Conservation (phyloP, 176 grass and related monocot species). For the Pontederia paniculata region DNA sequence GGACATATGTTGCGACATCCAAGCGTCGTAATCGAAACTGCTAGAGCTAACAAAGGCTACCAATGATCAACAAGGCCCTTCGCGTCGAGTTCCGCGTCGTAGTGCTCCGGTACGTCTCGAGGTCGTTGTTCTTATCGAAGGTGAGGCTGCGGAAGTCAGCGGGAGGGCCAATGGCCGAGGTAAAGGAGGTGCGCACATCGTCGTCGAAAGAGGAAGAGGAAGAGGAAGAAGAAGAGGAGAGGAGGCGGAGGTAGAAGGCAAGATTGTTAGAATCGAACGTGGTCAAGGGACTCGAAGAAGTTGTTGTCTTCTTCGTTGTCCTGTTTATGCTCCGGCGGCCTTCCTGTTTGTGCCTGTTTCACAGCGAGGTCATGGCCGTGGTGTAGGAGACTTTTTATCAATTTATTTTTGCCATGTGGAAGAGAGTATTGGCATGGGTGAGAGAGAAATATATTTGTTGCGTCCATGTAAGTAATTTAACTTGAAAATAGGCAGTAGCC, state of each 20-base stretch:
- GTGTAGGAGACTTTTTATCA: too few species aligned
- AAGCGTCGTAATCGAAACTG: slow-evolving; percentile 44
- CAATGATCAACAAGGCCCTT: background rate
- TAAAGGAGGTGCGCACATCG: slow-evolving; percentile 60
- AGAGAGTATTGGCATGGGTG: too few species aligned
- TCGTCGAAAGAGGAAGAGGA: background rate
- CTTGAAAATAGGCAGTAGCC: too few species aligned
- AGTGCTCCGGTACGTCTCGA: slow-evolving; percentile 14
- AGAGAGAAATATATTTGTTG: too few species aligned
- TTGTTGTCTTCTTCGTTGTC: background rate
- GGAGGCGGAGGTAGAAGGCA: background rate
- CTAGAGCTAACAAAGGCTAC: too few species aligned
- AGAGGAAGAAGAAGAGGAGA: background rate
- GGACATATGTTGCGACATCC: slow-evolving; percentile 76
- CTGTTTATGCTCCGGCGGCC: background rate
- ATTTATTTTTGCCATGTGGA: too few species aligned
- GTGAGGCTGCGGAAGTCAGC: slow-evolving; percentile 37
- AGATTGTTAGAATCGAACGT: background rate
- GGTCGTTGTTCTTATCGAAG: slow-evolving; percentile 23
- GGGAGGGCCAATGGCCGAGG: slow-evolving; percentile 43
- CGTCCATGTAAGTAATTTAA: too few species aligned
- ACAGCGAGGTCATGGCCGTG: background rate
- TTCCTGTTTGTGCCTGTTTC: background rate
- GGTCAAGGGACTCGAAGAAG: slow-evolving; percentile 19
- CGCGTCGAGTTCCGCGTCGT: slow-evolving; percentile 13